Evolutionary conservation across 768 basidiomycete genomes (phyloP), one percentile per base, ranked within the genome.

Genomic region (Termitomyces sp.): DNA sequence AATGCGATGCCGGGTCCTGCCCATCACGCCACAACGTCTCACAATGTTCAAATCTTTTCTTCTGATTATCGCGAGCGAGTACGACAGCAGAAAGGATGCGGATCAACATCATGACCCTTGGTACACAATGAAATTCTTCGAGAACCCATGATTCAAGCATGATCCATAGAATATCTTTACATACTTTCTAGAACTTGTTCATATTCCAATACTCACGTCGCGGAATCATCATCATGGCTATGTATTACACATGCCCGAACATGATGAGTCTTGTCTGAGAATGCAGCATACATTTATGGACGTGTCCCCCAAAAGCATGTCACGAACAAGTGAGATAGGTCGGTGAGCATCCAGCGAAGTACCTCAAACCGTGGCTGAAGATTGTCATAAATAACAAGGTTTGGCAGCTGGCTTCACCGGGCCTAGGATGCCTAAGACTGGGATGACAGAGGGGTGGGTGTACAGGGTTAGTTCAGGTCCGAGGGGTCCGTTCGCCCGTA

Each of bases 131-230:
- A 31, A 32, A 34, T 25, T 25, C 49, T 62, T 59, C 53, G 25
- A 50, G 37, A 57, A 59, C 53, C 58, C 52, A 42, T 43, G 29
- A 52, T 29, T 12, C 50, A 27, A 38, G 53, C 27, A 62, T 37
- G 52, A 57, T 53, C 49, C 29, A 57, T 34, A 56, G 55, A 46
- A 53, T 53, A 47, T 57, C 50, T 47, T 55, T 54, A 58, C 31
- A 48, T 48, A 48, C 52, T 62, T 62, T 57, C 56, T 59, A 48
- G 61, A 59, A 58, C 27, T 45, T 49, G 50, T 38, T 49, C 45
- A 42, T 34, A 40, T 59, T 57, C 58, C 47, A 38, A 59, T 57
- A 19, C 32, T 45, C 17, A 50, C 37, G 53, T 53, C 51, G 47
- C 52, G 31, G 29, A 44, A 54, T 54, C 54, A 59, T 59, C 49